phyloP scores from a whole-genome alignment of 768 basidiomycete species.

The Astraeus odoratus region DNA sequence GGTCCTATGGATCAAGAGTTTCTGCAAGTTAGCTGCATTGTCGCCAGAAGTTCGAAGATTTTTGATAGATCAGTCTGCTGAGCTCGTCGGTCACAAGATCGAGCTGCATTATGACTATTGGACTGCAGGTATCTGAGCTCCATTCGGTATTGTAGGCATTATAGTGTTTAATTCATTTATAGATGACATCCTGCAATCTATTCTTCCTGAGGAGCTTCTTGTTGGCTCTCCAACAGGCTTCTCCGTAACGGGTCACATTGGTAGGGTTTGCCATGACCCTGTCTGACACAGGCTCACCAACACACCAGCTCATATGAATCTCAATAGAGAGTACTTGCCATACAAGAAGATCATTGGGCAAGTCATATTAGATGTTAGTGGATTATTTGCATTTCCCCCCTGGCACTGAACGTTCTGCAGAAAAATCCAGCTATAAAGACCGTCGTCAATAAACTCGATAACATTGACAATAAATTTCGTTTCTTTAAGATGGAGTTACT shows the following conservation, averaged over 20 bases:
- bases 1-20: conserved; percentile 3
- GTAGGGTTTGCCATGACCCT: conserved; percentile 35
- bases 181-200: conserved; percentile 81
- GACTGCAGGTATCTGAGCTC: conserved; percentile 58
- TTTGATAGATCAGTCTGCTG: conserved; percentile 47
- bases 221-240: conserved; percentile 83
- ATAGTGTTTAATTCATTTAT: conserved; percentile 3
- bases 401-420: conserved; percentile 33
- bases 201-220: conserved; percentile 72
- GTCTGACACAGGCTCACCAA: neutral
- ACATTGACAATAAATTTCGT: conserved; percentile 79
- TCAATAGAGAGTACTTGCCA: conserved; percentile 84
- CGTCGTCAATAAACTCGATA: conserved; percentile 92
- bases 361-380: conserved; percentile 84
- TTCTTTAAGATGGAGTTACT: conserved; percentile 96
- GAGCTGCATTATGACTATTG: conserved; percentile 81
- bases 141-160: neutral
- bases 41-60: conserved; percentile 47
- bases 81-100: conserved; percentile 52
- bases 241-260: conserved; percentile 86
- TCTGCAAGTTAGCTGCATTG: conserved; percentile 60
- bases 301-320: conserved; percentile 78
- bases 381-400: conserved; percentile 6
- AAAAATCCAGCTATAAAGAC: conserved; percentile 83
- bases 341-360: conserved; percentile 90